Base-by-base conservation (phyloP, 805 yeast species). In the Kodamaea kaohsiungensis region DNA sequence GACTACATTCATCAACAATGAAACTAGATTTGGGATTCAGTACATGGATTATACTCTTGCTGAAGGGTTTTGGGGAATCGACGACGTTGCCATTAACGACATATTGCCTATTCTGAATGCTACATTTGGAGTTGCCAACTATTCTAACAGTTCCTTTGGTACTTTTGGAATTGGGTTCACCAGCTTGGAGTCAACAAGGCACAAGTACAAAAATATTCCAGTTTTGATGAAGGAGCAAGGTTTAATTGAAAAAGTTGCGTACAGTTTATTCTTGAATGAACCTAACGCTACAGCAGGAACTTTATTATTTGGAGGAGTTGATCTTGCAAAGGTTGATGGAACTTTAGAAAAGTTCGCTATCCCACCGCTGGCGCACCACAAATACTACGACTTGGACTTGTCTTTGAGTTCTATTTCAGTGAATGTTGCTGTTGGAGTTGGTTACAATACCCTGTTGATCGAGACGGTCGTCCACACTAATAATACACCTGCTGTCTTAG, bases 31-130 rank as follows among this genome's bases (percentile, higher is more conserved):
- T 53, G 60, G 56, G 25, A 78, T 79, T 55, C 58, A 65, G 48
- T 84, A 83, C 62, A 78, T 78, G 13, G 87, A 83, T 59, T 71
- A 73, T 33, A 67, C 78, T 4, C 76, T 67, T 56, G 85, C 84
- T 9, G 57, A 64, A 13, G 89, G 89, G 7, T 56, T 59, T 13
- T 85, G 85, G 84, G 71, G 65, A 6, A 48, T 45, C 2, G 73
- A 67, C 48, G 46, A 37, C 42, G 53, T 65, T 18, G 22, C 51
- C 3, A 46, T 67, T 33, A 58, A 61, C 30, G 53, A 48, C 18
- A 27, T 40, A 1, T 50, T 58, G 33, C 51, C 33, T 13, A 19
- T 63, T 9, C 15, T 48, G 7, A 51, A 55, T 22, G 57, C 53
- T 8, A 58, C 52, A 3, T 60, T 63, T 30, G 67, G 59, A 3